Evolutionary conservation across 345 rosid genomes (phyloP), one percentile per base, ranked within the genome.

Genomic region (Geranium brycei): DNA sequence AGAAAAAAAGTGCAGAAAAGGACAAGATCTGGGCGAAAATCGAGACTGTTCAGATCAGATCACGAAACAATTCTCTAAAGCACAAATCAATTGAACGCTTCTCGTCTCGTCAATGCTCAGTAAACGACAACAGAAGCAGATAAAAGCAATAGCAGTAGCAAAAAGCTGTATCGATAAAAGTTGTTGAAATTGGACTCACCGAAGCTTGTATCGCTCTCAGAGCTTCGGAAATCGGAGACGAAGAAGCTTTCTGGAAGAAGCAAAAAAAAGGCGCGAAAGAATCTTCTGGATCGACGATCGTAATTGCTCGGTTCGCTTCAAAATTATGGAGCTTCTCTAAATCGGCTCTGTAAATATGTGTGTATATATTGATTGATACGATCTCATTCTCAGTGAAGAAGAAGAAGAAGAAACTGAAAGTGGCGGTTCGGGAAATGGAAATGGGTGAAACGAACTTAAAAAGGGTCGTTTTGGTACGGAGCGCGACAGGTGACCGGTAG

Each of bases 401-500:
- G 41, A 7, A 35, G 41, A 4, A 35, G 41, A 4, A 35, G 53
- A 47, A 47, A 47, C 53, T 47, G 53, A 47, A 47, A 47, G 14
- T 57, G 59, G 59, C 17, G 16, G 19, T 57, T 57, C 16, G 59
- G 32, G 35, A 31, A 47, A 31, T 14, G 19, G n/a, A 3, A 18
- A 30, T 19, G 69, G 51, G 71, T 72, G 77, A 71, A 70, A 62
- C 56, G 47, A 58, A 47, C 11, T 73, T 35, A 35, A 62, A 77
- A 77, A 70, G 47, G 59, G 53, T 2, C 17, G 19, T n/a, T 28
- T 0, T 19, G 17, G 28, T 51, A 14, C n/a, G 28, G 7, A 5
- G 11, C 47, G 19, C 7, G 59, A 12, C 31, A 41, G 63, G 66
- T 63, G 32, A 70, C 77, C 66, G 72, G 68, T 66, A 64, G 11